A percentile compares a stretch with the other conserved stretches of the same genome.
Conservation (phyloP, 805 yeast species). For the Zygotorulaspora florentina region DNA sequence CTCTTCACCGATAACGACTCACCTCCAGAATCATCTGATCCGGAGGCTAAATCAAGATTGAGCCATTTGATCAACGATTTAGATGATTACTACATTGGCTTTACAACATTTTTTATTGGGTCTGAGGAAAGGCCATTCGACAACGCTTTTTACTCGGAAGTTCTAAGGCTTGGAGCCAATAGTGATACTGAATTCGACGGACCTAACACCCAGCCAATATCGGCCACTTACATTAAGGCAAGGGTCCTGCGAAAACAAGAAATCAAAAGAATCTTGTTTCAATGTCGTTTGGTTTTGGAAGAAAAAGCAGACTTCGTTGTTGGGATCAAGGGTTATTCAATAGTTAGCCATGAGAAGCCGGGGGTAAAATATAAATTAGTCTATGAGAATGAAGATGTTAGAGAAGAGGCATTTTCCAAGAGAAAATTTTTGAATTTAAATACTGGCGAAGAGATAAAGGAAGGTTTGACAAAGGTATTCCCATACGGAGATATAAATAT, state of each 20-base stretch:
- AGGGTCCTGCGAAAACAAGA: constrained; percentile 55
- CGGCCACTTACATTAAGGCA: constrained; percentile 42
- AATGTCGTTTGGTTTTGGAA: constrained; percentile 55
- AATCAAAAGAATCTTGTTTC: constrained; percentile 58
- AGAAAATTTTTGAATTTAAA: constrained; percentile 38
- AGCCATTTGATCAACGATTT: constrained; percentile 59
- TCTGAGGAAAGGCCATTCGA: constrained; percentile 39
- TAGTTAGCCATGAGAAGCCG: constrained; percentile 52
- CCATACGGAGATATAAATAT: constrained; percentile 47
- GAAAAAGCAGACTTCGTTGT: constrained; percentile 46
- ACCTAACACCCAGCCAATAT: constrained; percentile 42
- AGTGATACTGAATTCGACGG: constrained; percentile 32
- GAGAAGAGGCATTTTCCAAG: constrained; percentile 49
- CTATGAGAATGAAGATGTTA: constrained; percentile 49
- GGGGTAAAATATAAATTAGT: constrained; percentile 46
- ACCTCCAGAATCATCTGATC: constrained; percentile 49
- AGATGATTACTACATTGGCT: constrained; percentile 47
- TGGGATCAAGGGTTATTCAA: constrained; percentile 66
- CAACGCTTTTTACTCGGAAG: constrained; percentile 47
- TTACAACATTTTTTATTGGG: constrained; percentile 62
- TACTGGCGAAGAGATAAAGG: constrained; percentile 43
- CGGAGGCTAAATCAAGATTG: constrained; percentile 43
- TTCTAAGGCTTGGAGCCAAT: constrained; percentile 38
- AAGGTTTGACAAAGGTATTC: constrained; percentile 37
- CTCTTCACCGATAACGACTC: constrained; percentile 71